Evolutionary conservation across 148 eudicot genomes (phyloP).

Genomic region (Oxyria digyna): DNA sequence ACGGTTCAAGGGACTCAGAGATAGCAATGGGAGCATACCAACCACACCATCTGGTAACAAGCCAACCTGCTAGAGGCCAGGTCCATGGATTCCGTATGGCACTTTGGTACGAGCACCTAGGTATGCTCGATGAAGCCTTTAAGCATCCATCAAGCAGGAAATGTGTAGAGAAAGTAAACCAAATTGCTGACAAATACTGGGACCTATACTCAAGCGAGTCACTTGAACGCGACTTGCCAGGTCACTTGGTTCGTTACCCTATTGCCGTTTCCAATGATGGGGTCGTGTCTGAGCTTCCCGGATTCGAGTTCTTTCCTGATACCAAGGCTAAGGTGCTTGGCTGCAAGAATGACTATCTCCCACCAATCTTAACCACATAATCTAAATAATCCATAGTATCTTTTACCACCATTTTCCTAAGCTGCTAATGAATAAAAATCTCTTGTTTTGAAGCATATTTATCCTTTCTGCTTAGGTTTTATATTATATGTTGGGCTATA

Average conservation of each 20-base stretch:
- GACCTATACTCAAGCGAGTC: constrained; percentile 44
- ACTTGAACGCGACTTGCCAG: constrained; percentile 55
- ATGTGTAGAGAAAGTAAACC: constrained; percentile 49
- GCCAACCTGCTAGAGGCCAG: constrained; percentile 60
- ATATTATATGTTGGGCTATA: background rate
- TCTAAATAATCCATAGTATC: background rate
- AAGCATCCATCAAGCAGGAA: constrained; percentile 32
- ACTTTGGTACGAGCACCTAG: constrained; percentile 86
- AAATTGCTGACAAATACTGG: constrained; percentile 59
- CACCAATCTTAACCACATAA: constrained; percentile 71
- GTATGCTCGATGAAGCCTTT: constrained; percentile 63
- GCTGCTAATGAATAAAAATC: background rate
- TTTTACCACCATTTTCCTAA: background rate
- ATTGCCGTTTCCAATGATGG: constrained; percentile 52
- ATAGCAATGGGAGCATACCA: constrained; percentile 87
- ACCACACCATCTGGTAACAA: constrained; percentile 36
- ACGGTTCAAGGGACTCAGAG: constrained; percentile 67
- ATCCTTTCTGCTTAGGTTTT: background rate
- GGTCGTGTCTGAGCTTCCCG: constrained; percentile 45
- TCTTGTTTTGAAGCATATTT: background rate
- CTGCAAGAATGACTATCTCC: constrained; percentile 53
- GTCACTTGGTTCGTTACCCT: constrained; percentile 81
- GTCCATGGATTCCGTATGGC: constrained; percentile 76
- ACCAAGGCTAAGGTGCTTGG: constrained; percentile 66
- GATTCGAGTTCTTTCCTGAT: constrained; percentile 62